These are phyloP conservation scores for Millerago galiae DNA, from an alignment of 805 yeast species.

Conservation along the genomic window DNA sequence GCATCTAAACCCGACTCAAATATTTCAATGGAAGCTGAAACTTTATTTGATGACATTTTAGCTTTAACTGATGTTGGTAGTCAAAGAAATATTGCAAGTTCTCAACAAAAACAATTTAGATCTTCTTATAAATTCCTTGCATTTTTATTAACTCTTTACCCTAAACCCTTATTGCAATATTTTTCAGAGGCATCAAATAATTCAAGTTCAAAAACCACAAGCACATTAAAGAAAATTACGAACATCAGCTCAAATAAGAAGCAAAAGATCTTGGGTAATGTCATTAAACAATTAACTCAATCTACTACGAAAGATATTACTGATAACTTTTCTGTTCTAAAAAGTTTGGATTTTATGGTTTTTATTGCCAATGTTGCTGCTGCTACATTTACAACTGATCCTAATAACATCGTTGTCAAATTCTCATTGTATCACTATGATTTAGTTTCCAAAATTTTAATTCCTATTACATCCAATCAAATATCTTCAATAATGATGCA, in stretches of 20 bases:
- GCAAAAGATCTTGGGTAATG: conserved; percentile 16
- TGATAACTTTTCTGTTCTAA: conserved; percentile 20
- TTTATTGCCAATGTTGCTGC: conserved; percentile 29
- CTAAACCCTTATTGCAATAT: conserved; percentile 25
- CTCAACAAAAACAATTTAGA: conserved; percentile 20
- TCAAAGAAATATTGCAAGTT: background rate
- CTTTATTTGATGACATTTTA: conserved; percentile 30
- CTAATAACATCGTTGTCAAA: conserved; percentile 23
- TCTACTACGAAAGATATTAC: conserved; percentile 11
- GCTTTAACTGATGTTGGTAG: conserved; percentile 23
- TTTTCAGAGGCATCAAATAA: conserved; percentile 2
- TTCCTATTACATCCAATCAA: conserved; percentile 16
- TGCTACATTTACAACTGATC: conserved; percentile 21
- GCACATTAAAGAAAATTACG: conserved; percentile 19
- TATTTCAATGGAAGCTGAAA: conserved; percentile 25
- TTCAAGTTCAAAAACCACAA: conserved; percentile 9
- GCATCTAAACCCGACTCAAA: conserved; percentile 17
- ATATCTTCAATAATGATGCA: conserved; percentile 12
- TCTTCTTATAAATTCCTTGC: conserved; percentile 29
- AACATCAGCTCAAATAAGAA: conserved; percentile 18
- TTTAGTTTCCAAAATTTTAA: conserved; percentile 17
- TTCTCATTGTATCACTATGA: conserved; percentile 22
- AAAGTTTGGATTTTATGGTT: conserved; percentile 26
- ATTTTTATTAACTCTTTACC: conserved; percentile 27
- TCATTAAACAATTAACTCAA: conserved; percentile 16